Evolutionary conservation across 495 filamentous ascomycete species (phyloP).

Genomic region (Podospora australis): DNA sequence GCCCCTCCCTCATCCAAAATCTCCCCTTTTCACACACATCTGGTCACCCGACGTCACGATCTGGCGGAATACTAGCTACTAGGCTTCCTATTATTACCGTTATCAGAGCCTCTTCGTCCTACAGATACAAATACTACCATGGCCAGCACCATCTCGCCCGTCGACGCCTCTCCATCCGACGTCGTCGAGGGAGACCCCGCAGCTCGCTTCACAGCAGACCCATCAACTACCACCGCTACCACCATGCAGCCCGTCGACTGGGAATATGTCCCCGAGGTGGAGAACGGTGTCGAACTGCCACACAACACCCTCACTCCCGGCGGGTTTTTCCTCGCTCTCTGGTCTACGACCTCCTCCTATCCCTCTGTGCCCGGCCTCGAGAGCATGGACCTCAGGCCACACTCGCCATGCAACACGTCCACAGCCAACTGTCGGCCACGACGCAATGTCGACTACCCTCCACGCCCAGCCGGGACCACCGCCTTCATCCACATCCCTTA

Average conservation of each 20-base stretch:
- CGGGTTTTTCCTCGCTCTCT: not conserved
- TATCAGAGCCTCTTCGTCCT: not conserved
- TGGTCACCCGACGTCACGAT: too few relatives aligned
- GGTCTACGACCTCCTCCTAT: not conserved
- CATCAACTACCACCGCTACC: not conserved
- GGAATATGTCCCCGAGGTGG: not conserved
- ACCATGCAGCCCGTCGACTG: not conserved
- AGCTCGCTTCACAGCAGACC: not conserved
- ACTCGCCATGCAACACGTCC: not conserved
- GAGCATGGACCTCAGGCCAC: not conserved
- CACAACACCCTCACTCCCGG: not conserved
- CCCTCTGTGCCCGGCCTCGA: not conserved
- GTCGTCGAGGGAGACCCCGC: not conserved
- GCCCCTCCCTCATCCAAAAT: too few relatives aligned
- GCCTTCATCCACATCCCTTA: slow-evolving; percentile 22
- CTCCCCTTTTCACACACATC: too few relatives aligned
- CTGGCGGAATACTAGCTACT: too few relatives aligned
- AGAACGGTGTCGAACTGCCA: not conserved
- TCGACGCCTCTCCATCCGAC: not conserved
- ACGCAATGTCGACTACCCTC: not conserved
- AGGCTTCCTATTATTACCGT: too few relatives aligned
- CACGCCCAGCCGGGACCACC: not conserved
- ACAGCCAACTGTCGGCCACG: not conserved
- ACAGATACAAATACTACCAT: not conserved
- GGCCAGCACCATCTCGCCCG: not conserved